Evolutionary conservation across 805 yeast genomes (phyloP).

Genomic region (Pichia rugopelliculosa): DNA sequence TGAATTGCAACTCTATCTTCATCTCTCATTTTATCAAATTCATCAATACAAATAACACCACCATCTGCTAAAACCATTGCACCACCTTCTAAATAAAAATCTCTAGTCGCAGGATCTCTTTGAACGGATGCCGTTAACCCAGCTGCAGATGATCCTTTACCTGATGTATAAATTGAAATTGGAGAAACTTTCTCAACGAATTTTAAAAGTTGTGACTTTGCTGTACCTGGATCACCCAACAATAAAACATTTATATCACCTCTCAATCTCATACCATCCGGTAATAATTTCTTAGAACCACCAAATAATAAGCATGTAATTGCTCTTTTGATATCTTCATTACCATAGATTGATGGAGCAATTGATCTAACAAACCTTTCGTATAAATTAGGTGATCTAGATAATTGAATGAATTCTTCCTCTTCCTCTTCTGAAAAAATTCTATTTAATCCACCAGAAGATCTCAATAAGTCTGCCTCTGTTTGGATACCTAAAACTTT

Average conservation of each 20-base stretch:
- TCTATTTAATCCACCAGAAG: slow-evolving; percentile 35
- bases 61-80: slow-evolving; percentile 99
- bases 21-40: slow-evolving; percentile 98
- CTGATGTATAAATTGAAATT: slow-evolving; percentile 92
- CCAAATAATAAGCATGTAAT: slow-evolving; percentile 89
- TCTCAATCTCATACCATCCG: slow-evolving; percentile 94
- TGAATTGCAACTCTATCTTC: slow-evolving; percentile 98
- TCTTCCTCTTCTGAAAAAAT: slow-evolving; percentile 89
- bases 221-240: slow-evolving; percentile 98
- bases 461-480: slow-evolving; percentile 49
- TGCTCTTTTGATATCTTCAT: slow-evolving; percentile 85
- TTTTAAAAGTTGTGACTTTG: slow-evolving; percentile 91
- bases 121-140: slow-evolving; percentile 98
- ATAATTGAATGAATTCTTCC: slow-evolving; percentile 75
- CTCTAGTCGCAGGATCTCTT: slow-evolving; percentile 80
- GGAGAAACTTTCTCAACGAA: slow-evolving; percentile 95
- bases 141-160: slow-evolving; percentile 99
- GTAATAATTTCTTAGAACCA: slow-evolving; percentile 85
- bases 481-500: slow-evolving; percentile 81
- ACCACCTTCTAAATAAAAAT: slow-evolving; percentile 96
- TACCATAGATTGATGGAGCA: slow-evolving; percentile 96
- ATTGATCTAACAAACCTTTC: slow-evolving; percentile 80
- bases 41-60: slow-evolving; percentile 98
- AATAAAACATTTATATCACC: slow-evolving; percentile 93
- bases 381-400: slow-evolving; percentile 79